Conservation (phyloP, 108 stramenopile species). For the Skeletonema marinoi region DNA sequence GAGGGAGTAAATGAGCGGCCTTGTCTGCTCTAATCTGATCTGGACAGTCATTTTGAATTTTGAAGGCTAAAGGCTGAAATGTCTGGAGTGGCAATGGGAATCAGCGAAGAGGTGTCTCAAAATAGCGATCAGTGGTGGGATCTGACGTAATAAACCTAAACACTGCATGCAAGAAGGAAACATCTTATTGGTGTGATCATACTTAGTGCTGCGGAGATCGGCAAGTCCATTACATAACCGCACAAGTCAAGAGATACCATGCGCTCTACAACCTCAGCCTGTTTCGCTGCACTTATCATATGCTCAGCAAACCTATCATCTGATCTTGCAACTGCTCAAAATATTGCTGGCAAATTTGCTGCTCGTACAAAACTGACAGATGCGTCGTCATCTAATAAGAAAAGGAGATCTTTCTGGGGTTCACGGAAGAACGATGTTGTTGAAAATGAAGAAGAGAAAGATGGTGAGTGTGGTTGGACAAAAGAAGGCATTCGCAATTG, state of each 20-base stretch:
- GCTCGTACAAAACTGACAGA: slow-evolving; percentile 31
- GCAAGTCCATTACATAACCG: neutral
- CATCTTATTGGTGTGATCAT: too few relatives aligned
- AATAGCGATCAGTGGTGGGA: too few relatives aligned
- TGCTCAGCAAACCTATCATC: neutral
- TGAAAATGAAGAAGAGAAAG: slow-evolving; percentile 6
- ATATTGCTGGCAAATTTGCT: slow-evolving; percentile 34
- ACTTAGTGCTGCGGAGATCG: too few relatives aligned
- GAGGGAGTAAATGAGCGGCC: too few relatives aligned
- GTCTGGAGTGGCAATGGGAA: too few relatives aligned
- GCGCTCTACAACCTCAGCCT: neutral
- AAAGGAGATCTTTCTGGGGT: neutral
- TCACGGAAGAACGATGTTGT: neutral
- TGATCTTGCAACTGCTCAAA: slow-evolving; percentile 27
- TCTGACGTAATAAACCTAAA: too few relatives aligned
- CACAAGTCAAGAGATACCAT: neutral
- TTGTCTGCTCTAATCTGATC: too few relatives aligned
- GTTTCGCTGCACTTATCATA: neutral
- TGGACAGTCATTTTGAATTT: too few relatives aligned
- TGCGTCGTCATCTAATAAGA: slow-evolving; percentile 9
- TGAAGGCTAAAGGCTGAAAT: too few relatives aligned
- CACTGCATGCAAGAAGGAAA: too few relatives aligned
- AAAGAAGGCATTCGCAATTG: neutral
- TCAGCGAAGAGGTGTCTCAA: too few relatives aligned
- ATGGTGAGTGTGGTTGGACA: slow-evolving; percentile 17